Base-by-base conservation (phyloP, 2,329 filamentous ascomycete genomes). In the Colletotrichum liaoningense region DNA sequence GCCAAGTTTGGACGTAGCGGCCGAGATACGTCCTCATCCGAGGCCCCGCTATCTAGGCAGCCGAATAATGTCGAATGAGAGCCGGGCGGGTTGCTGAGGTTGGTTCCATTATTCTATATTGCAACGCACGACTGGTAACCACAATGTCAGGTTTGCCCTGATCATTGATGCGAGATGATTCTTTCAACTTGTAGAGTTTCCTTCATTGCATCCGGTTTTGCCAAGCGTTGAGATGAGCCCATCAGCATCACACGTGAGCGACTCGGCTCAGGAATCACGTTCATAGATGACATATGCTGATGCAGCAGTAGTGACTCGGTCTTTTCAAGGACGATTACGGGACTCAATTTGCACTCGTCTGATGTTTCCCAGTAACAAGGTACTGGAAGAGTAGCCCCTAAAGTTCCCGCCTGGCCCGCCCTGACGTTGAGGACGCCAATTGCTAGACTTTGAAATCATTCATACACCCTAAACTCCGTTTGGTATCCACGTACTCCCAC, bases 391-490 rank as follows among this genome's bases (percentile, higher is more conserved):
- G 16, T 49, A n/a, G 42, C 11, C 30, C 8, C 30, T 11, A 9
- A 22, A 11, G 42, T 49, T 49, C 42, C 42, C 19, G 42, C 19
- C 42, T n/a, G 42, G 42, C 42, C 42, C 42, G 42, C 42, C n/a
- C 42, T 49, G 42, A 49, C 42, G 42, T 22, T 49, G 42, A 49
- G 19, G 19, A n/a, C n/a, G 42, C 30, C 26, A 6, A 57, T n/a
- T 16, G 5, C 28, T 30, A 16, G 22, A 26, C 49, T 65, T 22
- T 46, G 56, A 52, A 57, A 62, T 65, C 67, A 65, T 49, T 19
- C 7, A 26, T 33, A 71, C 62, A 60, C 71, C 70, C 2, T 26
- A 26, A 71, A 73, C 71, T 56, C 71, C 67, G 35, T 16, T 7
- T 28, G 33, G 68, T 28, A 60, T 22, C 35, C 16, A 9, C 28